phyloP scores from a whole-genome alignment of 2,329 filamentous ascomycete species.

The Truncatella angustata region DNA sequence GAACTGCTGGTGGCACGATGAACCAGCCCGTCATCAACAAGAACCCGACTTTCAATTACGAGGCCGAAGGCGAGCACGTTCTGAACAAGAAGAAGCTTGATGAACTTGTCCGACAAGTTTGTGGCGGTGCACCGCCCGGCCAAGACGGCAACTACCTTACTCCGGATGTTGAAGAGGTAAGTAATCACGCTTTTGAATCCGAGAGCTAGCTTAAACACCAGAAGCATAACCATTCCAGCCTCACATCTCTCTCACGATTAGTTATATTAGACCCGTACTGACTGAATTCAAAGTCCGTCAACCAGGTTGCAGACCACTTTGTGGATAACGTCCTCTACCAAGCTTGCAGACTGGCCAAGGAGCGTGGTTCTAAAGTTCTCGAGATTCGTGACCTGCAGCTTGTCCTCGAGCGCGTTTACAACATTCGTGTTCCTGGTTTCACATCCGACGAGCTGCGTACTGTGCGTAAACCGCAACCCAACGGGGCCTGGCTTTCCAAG shows the following conservation, averaged over 20 bases:
- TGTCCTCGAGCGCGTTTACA: slow-evolving; percentile 80
- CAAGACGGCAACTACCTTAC: slow-evolving; percentile 75
- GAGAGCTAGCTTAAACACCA: too few relatives aligned
- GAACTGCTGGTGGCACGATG: slow-evolving; percentile 77
- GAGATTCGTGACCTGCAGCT: slow-evolving; percentile 87
- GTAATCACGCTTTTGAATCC: slow-evolving; percentile 22
- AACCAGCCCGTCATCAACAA: slow-evolving; percentile 82
- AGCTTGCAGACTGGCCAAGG: slow-evolving; percentile 88
- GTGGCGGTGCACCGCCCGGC: slow-evolving; percentile 72
- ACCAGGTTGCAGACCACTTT: slow-evolving; percentile 89
- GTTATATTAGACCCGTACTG: too few relatives aligned
- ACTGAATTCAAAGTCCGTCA: slow-evolving; percentile 62
- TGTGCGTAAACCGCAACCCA: slow-evolving; percentile 88
- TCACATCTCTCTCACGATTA: too few relatives aligned
- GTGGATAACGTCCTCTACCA: slow-evolving; percentile 86
- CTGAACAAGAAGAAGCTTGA: slow-evolving; percentile 98
- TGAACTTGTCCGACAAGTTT: slow-evolving; percentile 90
- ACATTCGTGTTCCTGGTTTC: slow-evolving; percentile 91
- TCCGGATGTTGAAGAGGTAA: slow-evolving; percentile 93
- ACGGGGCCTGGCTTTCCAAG: slow-evolving; percentile 88
- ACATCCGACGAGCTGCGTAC: slow-evolving; percentile 92
- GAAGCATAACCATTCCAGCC: too few relatives aligned
- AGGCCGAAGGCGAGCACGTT: slow-evolving; percentile 88
- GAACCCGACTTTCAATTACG: slow-evolving; percentile 79
- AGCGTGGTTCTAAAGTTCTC: slow-evolving; percentile 84